A percentile compares a stretch with the other conserved stretches of the same genome.
phyloP scores from a whole-genome alignment of 805 yeast species.

The Scheffersomyces ergatensis region DNA sequence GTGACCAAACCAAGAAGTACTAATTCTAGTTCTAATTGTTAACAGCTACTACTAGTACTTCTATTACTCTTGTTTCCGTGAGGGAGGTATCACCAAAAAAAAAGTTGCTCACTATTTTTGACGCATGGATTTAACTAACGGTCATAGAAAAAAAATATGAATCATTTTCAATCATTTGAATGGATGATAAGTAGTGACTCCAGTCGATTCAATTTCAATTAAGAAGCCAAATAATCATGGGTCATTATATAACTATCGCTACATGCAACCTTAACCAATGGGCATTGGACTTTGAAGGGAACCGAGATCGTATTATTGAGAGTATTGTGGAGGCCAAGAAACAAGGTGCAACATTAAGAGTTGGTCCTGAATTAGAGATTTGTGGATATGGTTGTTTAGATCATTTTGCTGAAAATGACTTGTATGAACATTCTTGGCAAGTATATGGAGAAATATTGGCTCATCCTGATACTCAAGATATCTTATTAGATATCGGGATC shows the following conservation, averaged over 20 bases:
- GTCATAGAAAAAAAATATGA: too few species aligned
- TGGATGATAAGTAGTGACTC: too few species aligned
- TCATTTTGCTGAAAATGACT: constrained; percentile 88
- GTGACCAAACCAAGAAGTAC: too few species aligned
- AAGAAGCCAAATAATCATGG: constrained; percentile 46
- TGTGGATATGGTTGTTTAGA: constrained; percentile 95
- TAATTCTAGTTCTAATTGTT: too few species aligned
- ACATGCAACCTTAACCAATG: constrained; percentile 97
- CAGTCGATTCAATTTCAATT: too few species aligned
- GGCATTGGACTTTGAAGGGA: constrained; percentile 98
- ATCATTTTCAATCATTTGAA: too few species aligned
- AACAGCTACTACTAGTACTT: too few species aligned
- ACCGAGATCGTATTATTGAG: constrained; percentile 83
- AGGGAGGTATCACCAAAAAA: too few species aligned
- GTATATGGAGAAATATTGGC: constrained; percentile 76
- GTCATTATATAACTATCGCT: constrained; percentile 82
- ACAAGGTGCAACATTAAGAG: constrained; percentile 76
- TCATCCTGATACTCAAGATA: constrained; percentile 67
- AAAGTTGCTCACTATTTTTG: too few species aligned
- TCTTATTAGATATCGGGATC: constrained; percentile 89
- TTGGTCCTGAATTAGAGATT: constrained; percentile 95
- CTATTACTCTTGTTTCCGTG: too few species aligned
- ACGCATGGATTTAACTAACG: too few species aligned
- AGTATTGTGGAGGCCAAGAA: constrained; percentile 76
- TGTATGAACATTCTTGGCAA: constrained; percentile 91